phyloP scores from a whole-genome alignment of 169 alveolate genomes.

The Babesia ovata region DNA sequence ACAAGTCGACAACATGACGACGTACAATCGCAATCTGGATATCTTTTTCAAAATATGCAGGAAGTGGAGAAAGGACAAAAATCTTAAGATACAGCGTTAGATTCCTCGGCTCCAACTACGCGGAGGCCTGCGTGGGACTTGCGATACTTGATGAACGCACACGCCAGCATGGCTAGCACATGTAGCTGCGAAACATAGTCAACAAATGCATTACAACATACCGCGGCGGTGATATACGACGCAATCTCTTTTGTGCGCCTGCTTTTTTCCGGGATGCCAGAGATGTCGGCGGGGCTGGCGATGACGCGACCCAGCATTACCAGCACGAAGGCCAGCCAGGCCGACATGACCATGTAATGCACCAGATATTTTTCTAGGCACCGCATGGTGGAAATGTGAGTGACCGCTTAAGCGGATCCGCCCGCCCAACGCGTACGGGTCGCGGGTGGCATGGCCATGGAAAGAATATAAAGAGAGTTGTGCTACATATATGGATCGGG shows the following conservation, averaged over 20 bases:
- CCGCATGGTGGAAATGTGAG: constrained; percentile 6
- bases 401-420: neutral
- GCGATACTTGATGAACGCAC: constrained; percentile 42
- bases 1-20: constrained; percentile 57
- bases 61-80: constrained; percentile 21
- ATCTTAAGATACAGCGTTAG: neutral
- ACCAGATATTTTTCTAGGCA: constrained; percentile 3
- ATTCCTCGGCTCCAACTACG: neutral
- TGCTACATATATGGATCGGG: neutral
- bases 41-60: constrained; percentile 58
- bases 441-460: neutral
- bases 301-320: constrained; percentile 44
- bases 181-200: constrained; percentile 23
- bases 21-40: constrained; percentile 62
- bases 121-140: neutral
- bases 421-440: constrained; percentile 15
- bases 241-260: constrained; percentile 53
- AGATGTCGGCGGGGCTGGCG: constrained; percentile 25
- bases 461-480: neutral
- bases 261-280: constrained; percentile 27
- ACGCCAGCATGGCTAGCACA: constrained; percentile 3
- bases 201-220: neutral
- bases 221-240: constrained; percentile 64
- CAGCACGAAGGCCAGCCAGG: constrained; percentile 28
- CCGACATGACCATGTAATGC: constrained; percentile 45